These are phyloP conservation scores for Asterophora lycoperdoides DNA, from an alignment of 768 basidiomycete species.

Conservation along the genomic window DNA sequence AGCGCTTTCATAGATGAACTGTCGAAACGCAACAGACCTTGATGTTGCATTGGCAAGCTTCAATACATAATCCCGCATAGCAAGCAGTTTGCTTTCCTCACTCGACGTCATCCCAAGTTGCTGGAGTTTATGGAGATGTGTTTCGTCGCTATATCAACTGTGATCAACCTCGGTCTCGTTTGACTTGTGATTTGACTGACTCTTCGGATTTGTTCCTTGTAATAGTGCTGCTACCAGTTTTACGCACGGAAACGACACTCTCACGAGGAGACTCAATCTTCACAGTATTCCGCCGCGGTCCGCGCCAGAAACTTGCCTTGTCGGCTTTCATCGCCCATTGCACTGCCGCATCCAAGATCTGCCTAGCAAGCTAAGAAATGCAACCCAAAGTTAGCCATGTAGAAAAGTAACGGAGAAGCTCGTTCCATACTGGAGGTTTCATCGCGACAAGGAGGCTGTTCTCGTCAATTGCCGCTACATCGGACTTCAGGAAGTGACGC, in stretches of 20 bases:
- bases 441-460: slow-evolving; percentile 69
- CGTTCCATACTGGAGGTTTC: slow-evolving; percentile 67
- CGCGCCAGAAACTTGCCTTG: slow-evolving; percentile 76
- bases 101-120: slow-evolving; percentile 79
- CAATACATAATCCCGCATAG: slow-evolving; percentile 84
- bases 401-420: neutral
- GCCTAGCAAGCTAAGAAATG: slow-evolving; percentile 53
- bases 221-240: slow-evolving; percentile 38
- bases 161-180: neutral
- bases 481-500: slow-evolving; percentile 80
- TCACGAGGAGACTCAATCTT: slow-evolving; percentile 70
- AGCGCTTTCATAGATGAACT: neutral
- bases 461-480: slow-evolving; percentile 72
- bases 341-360: slow-evolving; percentile 80
- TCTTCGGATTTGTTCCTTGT: slow-evolving; percentile 67
- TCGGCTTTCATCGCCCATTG: slow-evolving; percentile 87
- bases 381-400: neutral
- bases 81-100: slow-evolving; percentile 84
- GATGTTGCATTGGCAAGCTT: slow-evolving; percentile 78
- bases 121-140: slow-evolving; percentile 70
- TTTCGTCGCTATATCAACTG: slow-evolving; percentile 58
- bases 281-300: slow-evolving; percentile 37
- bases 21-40: slow-evolving; percentile 44
- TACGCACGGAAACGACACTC: slow-evolving; percentile 63
- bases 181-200: slow-evolving; percentile 39